phyloP scores from a whole-genome alignment of 2,329 filamentous ascomycete genomes.

The Aspergillus sp. region DNA sequence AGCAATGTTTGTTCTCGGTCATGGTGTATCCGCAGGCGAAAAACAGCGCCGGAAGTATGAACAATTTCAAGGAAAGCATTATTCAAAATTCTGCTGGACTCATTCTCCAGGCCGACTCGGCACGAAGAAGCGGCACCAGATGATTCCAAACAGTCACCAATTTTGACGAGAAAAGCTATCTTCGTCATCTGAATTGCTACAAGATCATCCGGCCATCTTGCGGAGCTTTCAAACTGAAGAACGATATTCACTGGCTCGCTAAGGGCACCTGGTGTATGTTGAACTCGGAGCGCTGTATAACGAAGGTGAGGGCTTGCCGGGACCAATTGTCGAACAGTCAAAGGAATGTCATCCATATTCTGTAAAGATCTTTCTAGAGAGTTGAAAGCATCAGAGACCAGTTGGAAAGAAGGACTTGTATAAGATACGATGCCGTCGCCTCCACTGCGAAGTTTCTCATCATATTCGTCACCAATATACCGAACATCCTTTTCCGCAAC shows the following conservation, averaged over 20 bases:
- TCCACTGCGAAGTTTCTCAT: slow-evolving; percentile 27
- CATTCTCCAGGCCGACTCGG: slow-evolving; percentile 77
- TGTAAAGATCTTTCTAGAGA: slow-evolving; percentile 73
- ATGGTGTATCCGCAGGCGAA: slow-evolving; percentile 82
- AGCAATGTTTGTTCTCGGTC: slow-evolving; percentile 80
- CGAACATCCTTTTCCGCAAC: slow-evolving; percentile 51
- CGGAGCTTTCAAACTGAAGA: slow-evolving; percentile 88
- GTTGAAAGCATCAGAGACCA: slow-evolving; percentile 65
- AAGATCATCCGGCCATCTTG: slow-evolving; percentile 88
- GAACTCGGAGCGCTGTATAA: slow-evolving; percentile 53
- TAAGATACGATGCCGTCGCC: slow-evolving; percentile 39
- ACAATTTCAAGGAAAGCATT: slow-evolving; percentile 76
- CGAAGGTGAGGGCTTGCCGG: slow-evolving; percentile 69
- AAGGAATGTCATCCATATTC: slow-evolving; percentile 72
- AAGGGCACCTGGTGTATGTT: slow-evolving; percentile 16
- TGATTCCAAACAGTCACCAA: slow-evolving; percentile 66
- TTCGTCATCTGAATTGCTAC: slow-evolving; percentile 90
- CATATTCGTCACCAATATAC: slow-evolving; percentile 49
- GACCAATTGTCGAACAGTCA: slow-evolving; percentile 78
- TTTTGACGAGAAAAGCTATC: slow-evolving; percentile 73
- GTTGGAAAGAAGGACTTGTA: slow-evolving; percentile 55
- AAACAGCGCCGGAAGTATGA: slow-evolving; percentile 66
- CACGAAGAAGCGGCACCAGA: slow-evolving; percentile 58
- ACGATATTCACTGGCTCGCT: slow-evolving; percentile 66
- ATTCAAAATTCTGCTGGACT: slow-evolving; percentile 64